These are phyloP conservation scores for apple (Malus domestica) DNA, from an alignment of 306 rosid genomes.

Conservation along the genomic window DNA sequence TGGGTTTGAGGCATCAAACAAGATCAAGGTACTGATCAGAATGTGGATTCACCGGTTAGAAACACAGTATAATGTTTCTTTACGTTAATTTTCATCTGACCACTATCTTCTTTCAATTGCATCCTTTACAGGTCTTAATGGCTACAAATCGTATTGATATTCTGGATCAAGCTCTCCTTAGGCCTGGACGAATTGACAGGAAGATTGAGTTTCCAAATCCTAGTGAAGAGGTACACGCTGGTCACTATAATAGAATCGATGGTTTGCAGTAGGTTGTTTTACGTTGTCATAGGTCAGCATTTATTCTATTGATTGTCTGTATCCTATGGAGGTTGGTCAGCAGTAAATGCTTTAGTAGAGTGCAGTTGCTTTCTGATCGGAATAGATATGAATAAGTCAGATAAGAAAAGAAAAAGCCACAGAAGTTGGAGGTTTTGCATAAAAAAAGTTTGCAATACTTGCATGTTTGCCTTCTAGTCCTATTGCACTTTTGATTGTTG, in stretches of 20 bases:
- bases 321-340: background rate
- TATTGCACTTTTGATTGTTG: background rate
- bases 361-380: background rate
- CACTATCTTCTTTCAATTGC: background rate
- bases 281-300: background rate
- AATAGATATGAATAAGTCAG: background rate
- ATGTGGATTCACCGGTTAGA: background rate
- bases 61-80: background rate
- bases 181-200: conserved; percentile 97
- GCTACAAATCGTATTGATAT: conserved; percentile 99
- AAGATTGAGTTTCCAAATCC: conserved; percentile 99
- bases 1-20: conserved; percentile 99
- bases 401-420: background rate
- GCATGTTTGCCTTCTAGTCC: background rate
- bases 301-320: background rate
- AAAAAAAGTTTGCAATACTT: background rate
- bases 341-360: background rate
- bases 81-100: background rate
- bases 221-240: conserved; percentile 60
- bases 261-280: background rate
- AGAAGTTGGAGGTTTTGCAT: background rate
- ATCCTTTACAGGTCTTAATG: conserved; percentile 73
- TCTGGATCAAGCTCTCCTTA: conserved; percentile 93
- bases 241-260: background rate
- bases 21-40: conserved; percentile 65